phyloP scores from a whole-genome alignment of 176 grass and related monocot genomes.

The Eragrostis curvula region DNA sequence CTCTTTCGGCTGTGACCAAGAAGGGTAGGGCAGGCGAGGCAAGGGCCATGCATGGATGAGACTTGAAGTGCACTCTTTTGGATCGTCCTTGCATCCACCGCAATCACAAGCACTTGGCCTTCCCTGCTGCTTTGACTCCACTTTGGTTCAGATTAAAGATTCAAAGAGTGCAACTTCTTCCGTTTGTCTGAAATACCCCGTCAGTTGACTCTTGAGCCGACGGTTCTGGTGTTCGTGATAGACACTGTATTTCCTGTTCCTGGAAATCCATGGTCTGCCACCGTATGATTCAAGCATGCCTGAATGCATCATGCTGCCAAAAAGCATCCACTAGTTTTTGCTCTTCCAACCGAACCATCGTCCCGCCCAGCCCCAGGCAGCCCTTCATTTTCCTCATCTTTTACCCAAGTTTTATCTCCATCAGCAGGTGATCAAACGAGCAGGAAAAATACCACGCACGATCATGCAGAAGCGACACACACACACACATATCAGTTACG shows the following conservation, averaged over 20 bases:
- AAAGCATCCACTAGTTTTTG: not conserved
- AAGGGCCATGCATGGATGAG: slow-evolving; percentile 28
- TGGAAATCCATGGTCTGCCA: not conserved
- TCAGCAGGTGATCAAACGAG: not conserved
- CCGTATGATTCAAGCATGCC: slow-evolving; percentile 45
- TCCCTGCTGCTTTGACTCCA: slow-evolving; percentile 46
- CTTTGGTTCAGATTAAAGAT: no score
- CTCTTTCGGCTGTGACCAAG: slow-evolving; percentile 28
- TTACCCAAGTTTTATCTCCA: not conserved
- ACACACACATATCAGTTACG: not conserved
- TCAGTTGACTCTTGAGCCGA: not conserved
- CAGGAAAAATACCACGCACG: not conserved
- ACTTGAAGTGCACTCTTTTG: slow-evolving; percentile 42
- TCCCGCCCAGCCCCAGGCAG: no score
- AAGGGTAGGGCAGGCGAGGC: not conserved
- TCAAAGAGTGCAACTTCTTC: no score
- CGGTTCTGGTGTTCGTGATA: no score
- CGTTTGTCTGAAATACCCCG: no score
- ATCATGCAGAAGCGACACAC: not conserved
- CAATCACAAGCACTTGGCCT: slow-evolving; percentile 26
- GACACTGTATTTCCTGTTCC: not conserved
- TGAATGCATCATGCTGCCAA: slow-evolving; percentile 4
- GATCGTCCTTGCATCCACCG: slow-evolving; percentile 21
- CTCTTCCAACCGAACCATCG: not conserved
- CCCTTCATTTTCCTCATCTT: not conserved